Evolutionary conservation across 2,329 filamentous ascomycete species (phyloP), one percentile per base, ranked within the genome.

Genomic region (Hymenoscyphus fructigenus): DNA sequence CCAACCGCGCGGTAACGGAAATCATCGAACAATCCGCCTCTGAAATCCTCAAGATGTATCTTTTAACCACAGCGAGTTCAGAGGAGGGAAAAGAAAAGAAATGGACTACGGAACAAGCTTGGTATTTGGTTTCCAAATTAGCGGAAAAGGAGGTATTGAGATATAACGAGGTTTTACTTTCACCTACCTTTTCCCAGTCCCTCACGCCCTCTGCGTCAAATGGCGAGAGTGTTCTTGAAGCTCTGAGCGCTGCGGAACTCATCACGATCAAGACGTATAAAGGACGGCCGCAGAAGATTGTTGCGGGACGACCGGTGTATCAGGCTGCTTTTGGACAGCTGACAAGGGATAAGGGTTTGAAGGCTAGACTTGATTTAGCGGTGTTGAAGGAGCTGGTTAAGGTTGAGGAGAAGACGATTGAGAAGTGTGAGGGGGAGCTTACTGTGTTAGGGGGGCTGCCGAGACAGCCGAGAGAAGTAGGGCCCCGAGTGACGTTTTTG

Each of bases 31-130:
- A 97, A 74, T 91, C 90, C 20, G 91, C 93, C 0, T 91, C 91
- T 0, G 95, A 98, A 74, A 93, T 98, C 58, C 80, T 97, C 67
- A 96, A 97, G 74, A 93, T 97, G 83, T 98, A 93, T 79, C 85
- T 99, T 34, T 81, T 96, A 73, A 85, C 85, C 60, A 75, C 79
- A 17, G 20, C 47, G 0, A 14, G 9, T 2, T 53, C 47, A 4
- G 47, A 23, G 26, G 76, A 75, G 50, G 74, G 78, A 20, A 75
- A 76, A 15, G 79, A 82, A 50, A 84, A 85, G 34, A 85, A 85
- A 62, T 98, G 92, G 91, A 91, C 88, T 0, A 82, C 87, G 4
- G 89, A 95, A 74, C 95, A 98, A 79, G 94, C 92, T 0, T 98
- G 95, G 95, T 85, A 90, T 66, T 80, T 99, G 1, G 89, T 98